Conservation (phyloP, 2,329 filamentous ascomycete species). For the Diaporthe nobilis region DNA sequence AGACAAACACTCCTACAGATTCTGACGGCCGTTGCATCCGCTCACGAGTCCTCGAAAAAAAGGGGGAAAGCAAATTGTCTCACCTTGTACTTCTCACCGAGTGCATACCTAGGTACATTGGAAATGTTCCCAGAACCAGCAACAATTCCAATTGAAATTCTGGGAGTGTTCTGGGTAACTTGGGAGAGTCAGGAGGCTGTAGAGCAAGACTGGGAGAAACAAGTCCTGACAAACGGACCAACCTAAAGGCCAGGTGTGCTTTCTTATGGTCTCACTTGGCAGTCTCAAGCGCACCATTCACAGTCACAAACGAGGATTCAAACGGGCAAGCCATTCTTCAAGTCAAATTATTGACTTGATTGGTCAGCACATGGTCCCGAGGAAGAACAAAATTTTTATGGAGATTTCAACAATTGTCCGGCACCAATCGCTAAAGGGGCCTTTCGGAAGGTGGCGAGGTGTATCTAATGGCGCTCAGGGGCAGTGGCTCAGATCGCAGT, state of each 20-base stretch:
- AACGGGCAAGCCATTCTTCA: neutral
- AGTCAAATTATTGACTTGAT: neutral
- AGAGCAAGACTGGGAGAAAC: neutral
- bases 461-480: too few relatives aligned
- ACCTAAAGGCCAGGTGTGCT: neutral
- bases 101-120: too few relatives aligned
- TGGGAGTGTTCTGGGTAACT: neutral
- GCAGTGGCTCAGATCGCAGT: too few relatives aligned
- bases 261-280: neutral
- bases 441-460: too few relatives aligned
- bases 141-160: neutral
- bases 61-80: neutral
- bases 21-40: constrained; percentile 6
- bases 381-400: neutral
- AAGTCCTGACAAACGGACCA: neutral
- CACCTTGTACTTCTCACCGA: neutral
- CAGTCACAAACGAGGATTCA: neutral
- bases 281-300: neutral
- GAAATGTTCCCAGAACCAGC: neutral
- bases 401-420: neutral
- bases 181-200: neutral
- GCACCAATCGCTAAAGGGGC: too few relatives aligned
- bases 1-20: constrained; percentile 26
- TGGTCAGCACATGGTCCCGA: neutral
- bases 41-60: neutral